Base-by-base conservation (phyloP, 192 early-diverging fungal genomes). In the Linnemannia elongata region DNA sequence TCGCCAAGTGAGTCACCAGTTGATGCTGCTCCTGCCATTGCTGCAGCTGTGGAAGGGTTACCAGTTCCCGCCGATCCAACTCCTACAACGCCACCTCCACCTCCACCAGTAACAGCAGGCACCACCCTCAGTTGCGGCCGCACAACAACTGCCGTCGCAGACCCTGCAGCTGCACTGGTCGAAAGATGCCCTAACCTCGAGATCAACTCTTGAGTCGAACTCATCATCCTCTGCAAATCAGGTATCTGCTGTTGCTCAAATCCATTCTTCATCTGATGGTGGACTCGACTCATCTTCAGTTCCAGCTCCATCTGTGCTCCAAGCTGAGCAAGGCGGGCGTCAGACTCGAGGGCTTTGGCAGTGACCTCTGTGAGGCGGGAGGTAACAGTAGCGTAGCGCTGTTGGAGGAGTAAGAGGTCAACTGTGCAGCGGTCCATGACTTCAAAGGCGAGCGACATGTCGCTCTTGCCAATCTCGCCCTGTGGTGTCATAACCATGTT, bases 361-460 rank as follows among this genome's bases (percentile, higher is more conserved):
- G 79, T 74, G 15, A 77, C 76, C 2, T 76, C 79, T 6, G 69
- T 57, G 33, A 87, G 47, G 12, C 74, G 79, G 6, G 30, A 36
- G 10, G 79, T 55, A 6, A 87, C 74, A 0, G 75, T 49, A 4
- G 49, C 38, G 39, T 81, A 81, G 27, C 85, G 79, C 55, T 75
- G 79, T 54, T 81, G 85, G 44, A 87, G 76, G 20, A 73, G 69
- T 15, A 70, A 68, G 27, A 87, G 85, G 69, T 87, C 85, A 15
- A 79, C n/a, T 3, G 75, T 78, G 76, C 85, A 87, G 15, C 85
- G 69, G 52, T 87, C 85, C 60, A 87, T 87, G 20, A 81, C 35
- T 74, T 87, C 85, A 49, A 78, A 87, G 12, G 85, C 85, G 63
- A 87, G 73, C 0, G 80, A 78, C 85, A 87, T 87, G 38, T 87